Conservation (phyloP, 2,329 filamentous ascomycete species). For the Diaporthe caulivora region DNA sequence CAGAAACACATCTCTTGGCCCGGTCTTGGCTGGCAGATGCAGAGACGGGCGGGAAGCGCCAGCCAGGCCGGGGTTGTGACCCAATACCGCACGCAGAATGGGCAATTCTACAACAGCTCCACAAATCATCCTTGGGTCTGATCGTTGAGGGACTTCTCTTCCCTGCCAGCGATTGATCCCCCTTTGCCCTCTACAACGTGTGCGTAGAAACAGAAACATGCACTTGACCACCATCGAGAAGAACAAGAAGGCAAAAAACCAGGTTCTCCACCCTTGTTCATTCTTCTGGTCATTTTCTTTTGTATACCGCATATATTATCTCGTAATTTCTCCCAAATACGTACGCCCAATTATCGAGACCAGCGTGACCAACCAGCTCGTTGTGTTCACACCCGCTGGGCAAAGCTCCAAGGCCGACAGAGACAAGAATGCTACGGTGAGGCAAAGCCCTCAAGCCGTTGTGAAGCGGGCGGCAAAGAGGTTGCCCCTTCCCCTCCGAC, state of each 20-base stretch:
- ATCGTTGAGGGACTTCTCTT: not conserved
- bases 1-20: conserved; percentile 22
- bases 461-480: not conserved
- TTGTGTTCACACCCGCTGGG: not conserved
- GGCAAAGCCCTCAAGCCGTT: not conserved
- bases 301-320: not conserved
- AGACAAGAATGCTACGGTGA: not conserved
- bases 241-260: not conserved
- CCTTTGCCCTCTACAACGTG: not conserved
- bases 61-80: not conserved
- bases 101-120: not conserved
- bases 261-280: not conserved
- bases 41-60: not conserved
- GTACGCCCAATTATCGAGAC: not conserved
- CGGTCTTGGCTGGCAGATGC: conserved; percentile 20
- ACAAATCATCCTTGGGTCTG: conserved; percentile 4
- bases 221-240: not conserved
- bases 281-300: not conserved
- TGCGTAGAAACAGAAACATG: not conserved
- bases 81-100: not conserved
- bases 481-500: not conserved
- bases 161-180: too few relatives aligned
- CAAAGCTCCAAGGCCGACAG: not conserved
- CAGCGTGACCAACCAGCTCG: not conserved
- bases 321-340: not conserved